Percentiles rank a stretch among this genome's conserved stretches.
phyloP scores from a whole-genome alignment of 495 filamentous ascomycete genomes.

The Thermochaetoides thermophila region DNA sequence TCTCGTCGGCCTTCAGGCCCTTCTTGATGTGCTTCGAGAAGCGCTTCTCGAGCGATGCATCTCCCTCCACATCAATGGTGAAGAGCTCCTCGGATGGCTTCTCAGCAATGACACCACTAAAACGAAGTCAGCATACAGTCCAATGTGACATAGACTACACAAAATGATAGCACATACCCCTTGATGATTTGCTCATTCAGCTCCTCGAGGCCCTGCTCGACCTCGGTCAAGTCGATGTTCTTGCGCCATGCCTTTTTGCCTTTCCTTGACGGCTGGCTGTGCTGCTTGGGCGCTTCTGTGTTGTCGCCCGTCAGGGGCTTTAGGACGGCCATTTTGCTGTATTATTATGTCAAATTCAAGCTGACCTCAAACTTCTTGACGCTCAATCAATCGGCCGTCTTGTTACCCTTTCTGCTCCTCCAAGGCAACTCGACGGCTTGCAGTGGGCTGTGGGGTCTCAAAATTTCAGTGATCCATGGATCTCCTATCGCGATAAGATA shows the following conservation, averaged over 20 bases:
- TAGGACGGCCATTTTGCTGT: slow-evolving; percentile 15
- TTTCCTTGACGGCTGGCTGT: slow-evolving; percentile 82
- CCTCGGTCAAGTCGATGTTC: slow-evolving; percentile 81
- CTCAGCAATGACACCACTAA: slow-evolving; percentile 69
- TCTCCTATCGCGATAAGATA: slow-evolving; percentile 10
- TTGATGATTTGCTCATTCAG: slow-evolving; percentile 76
- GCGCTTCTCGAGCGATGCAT: slow-evolving; percentile 23
- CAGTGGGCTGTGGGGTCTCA: slow-evolving; percentile 7
- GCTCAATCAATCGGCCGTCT: too few relatives aligned
- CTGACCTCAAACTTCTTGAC: too few relatives aligned
- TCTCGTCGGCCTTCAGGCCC: slow-evolving; percentile 74
- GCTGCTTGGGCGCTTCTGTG: slow-evolving; percentile 33
- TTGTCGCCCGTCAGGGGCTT: slow-evolving; percentile 15
- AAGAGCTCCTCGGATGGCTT: slow-evolving; percentile 68
- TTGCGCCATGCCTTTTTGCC: slow-evolving; percentile 98
- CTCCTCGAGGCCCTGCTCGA: slow-evolving; percentile 68
- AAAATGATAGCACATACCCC: slow-evolving; percentile 42
- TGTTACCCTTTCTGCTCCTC: too few relatives aligned
- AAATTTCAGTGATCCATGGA: slow-evolving; percentile 12
- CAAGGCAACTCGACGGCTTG: slow-evolving; percentile 1
- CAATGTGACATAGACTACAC: not conserved
- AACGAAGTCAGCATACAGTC: slow-evolving; percentile 15
- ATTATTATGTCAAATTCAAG: slow-evolving; percentile 1
- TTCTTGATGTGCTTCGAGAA: slow-evolving; percentile 50
- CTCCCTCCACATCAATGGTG: slow-evolving; percentile 43